Percentiles rank a stretch among this genome's conserved stretches.
Evolutionary conservation across 2,329 filamentous ascomycete genomes (phyloP).

Genomic region (Didymella exigua): DNA sequence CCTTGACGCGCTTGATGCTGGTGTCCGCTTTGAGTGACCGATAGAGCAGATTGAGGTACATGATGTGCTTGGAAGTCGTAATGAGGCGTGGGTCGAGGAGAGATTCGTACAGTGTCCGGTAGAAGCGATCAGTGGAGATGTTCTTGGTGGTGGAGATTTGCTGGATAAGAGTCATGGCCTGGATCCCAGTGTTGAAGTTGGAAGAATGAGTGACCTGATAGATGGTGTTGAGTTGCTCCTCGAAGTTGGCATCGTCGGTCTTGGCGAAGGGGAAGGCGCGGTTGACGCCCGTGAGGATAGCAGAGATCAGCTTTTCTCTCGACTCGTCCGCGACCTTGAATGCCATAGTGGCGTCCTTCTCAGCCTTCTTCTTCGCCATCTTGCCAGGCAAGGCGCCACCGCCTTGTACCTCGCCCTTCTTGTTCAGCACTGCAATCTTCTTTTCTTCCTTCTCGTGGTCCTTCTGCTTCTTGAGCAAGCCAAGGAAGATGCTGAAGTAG

Average conservation of each 20-base stretch:
- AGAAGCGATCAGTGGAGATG: constrained; percentile 86
- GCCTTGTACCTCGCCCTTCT: constrained; percentile 59
- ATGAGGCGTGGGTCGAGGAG: constrained; percentile 86
- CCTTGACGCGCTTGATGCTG: constrained; percentile 90
- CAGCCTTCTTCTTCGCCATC: constrained; percentile 56
- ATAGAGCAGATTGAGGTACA: constrained; percentile 92
- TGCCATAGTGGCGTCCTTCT: constrained; percentile 52
- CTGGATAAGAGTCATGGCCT: constrained; percentile 92
- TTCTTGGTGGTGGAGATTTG: constrained; percentile 84
- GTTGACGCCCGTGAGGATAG: constrained; percentile 91
- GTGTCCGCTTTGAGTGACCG: constrained; percentile 86
- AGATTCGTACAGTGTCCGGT: constrained; percentile 93
- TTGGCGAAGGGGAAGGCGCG: constrained; percentile 92
- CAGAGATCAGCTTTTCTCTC: constrained; percentile 89
- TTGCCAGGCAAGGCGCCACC: constrained; percentile 61
- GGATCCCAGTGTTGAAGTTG: constrained; percentile 98
- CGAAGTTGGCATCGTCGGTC: constrained; percentile 79
- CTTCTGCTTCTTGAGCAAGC: constrained; percentile 71
- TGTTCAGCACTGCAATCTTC: constrained; percentile 50
- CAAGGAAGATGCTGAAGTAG: constrained; percentile 89
- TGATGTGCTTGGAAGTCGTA: constrained; percentile 89
- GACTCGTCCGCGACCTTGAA: constrained; percentile 65
- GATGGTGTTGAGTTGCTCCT: constrained; percentile 88
- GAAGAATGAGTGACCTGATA: constrained; percentile 97
- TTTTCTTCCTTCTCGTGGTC: constrained; percentile 49